These are phyloP conservation scores for Magnaporthiopsis incrustans DNA, from an alignment of 2,329 filamentous ascomycete genomes.

Conservation along the genomic window DNA sequence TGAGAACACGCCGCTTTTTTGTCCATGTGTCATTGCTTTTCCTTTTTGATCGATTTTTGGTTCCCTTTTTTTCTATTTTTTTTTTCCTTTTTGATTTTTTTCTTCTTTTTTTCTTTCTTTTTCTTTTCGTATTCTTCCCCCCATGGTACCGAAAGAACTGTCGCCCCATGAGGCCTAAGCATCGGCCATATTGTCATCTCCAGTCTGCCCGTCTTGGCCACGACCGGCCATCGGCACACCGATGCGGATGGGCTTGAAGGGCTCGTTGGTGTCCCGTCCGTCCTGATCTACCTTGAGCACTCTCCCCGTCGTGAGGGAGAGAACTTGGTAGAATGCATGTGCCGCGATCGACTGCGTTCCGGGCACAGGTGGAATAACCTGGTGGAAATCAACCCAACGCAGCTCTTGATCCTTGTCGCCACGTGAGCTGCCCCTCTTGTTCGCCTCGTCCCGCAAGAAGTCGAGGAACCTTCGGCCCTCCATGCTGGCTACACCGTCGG, in stretches of 20 bases:
- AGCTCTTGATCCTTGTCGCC: slow-evolving; percentile 24
- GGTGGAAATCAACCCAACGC: slow-evolving; percentile 56
- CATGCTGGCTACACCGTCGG: slow-evolving; percentile 28
- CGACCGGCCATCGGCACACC: slow-evolving; percentile 24
- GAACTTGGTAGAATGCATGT: slow-evolving; percentile 68
- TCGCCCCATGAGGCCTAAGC: not conserved
- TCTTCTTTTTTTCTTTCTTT: too few relatives aligned
- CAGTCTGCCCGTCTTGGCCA: not conserved
- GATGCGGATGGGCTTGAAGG: slow-evolving; percentile 40
- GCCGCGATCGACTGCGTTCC: slow-evolving; percentile 56
- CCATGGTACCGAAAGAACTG: not conserved
- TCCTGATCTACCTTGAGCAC: slow-evolving; percentile 56
- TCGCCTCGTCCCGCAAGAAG: slow-evolving; percentile 31
- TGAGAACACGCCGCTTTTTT: not conserved
- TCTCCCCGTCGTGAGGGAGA: slow-evolving; percentile 61
- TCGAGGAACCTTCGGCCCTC: slow-evolving; percentile 38
- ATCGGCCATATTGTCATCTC: not conserved
- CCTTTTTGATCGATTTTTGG: too few relatives aligned
- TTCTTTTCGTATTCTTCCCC: too few relatives aligned
- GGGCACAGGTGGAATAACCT: slow-evolving; percentile 52
- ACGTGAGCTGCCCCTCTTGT: slow-evolving; percentile 20
- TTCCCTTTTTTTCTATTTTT: not conserved
- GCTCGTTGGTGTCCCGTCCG: slow-evolving; percentile 22
- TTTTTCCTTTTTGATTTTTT: not conserved
- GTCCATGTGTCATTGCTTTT: too few relatives aligned